A percentile compares a stretch with the other conserved stretches of the same genome.
Evolutionary conservation across 2,329 filamentous ascomycete species (phyloP).

Genomic region (Thyridium curvatum): DNA sequence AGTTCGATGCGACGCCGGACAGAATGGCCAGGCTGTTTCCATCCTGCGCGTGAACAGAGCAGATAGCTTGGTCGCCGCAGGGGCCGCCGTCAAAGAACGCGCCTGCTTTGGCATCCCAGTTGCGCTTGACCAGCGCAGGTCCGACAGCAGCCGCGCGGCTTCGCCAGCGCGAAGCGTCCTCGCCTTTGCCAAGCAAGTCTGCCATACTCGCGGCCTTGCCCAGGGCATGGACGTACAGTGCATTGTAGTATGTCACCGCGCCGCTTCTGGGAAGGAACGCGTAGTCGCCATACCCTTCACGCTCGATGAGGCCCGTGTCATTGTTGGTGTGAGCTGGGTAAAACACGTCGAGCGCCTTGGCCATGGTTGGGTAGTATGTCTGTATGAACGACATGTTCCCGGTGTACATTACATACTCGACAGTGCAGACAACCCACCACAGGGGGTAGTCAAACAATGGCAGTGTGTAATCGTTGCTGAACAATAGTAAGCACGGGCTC

Average conservation of each 20-base stretch:
- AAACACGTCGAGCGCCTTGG: conserved; percentile 35
- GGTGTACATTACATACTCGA: conserved; percentile 43
- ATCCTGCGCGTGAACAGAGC: conserved; percentile 38
- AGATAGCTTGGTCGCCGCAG: conserved; percentile 16
- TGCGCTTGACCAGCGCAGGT: conserved; percentile 25
- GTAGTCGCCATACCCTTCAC: conserved; percentile 40
- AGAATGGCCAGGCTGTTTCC: conserved; percentile 43
- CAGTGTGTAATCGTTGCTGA: conserved; percentile 36
- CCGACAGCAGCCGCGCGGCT: conserved; percentile 26
- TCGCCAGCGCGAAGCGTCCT: conserved; percentile 32
- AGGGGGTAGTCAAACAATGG: conserved; percentile 45
- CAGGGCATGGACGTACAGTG: conserved; percentile 40
- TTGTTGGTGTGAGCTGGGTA: conserved; percentile 35
- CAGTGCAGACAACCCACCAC: conserved; percentile 44
- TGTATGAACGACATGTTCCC: conserved; percentile 34
- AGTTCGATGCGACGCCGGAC: conserved; percentile 19
- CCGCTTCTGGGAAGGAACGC: conserved; percentile 42
- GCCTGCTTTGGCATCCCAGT: conserved; percentile 33
- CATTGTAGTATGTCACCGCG: conserved; percentile 45
- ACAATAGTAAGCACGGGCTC: background rate
- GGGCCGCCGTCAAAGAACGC: conserved; percentile 38
- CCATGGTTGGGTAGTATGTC: conserved; percentile 32
- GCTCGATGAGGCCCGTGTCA: conserved; percentile 32
- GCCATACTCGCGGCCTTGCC: conserved; percentile 36
- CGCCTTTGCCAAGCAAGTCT: conserved; percentile 15